Evolutionary conservation across 805 yeast genomes (phyloP).

Genomic region (Pichia phayaonensis): DNA sequence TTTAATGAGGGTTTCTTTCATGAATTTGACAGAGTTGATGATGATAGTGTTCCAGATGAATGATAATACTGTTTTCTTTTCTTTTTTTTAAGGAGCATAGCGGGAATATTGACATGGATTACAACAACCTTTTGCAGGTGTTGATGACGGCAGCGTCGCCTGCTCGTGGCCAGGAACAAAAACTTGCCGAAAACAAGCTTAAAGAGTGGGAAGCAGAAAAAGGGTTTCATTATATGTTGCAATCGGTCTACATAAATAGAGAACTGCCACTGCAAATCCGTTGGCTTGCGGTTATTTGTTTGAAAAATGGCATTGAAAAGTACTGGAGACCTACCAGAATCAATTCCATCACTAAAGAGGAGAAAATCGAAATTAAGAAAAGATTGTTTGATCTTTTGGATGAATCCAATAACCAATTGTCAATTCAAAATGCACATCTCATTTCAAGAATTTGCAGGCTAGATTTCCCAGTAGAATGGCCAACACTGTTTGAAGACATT

Average conservation of each 20-base stretch:
- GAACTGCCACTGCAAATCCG: constrained; percentile 57
- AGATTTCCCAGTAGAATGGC: constrained; percentile 90
- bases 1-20: background rate
- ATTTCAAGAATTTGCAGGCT: constrained; percentile 68
- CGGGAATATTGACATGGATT: constrained; percentile 6
- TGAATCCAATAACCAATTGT: constrained; percentile 67
- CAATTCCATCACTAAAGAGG: constrained; percentile 50
- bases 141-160: constrained; percentile 44
- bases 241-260: constrained; percentile 52
- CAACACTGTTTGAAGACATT: constrained; percentile 62
- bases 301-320: constrained; percentile 81
- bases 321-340: constrained; percentile 72
- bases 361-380: constrained; percentile 54
- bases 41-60: background rate
- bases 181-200: constrained; percentile 61
- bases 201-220: constrained; percentile 59
- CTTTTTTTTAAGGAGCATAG: background rate
- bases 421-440: constrained; percentile 80
- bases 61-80: too few relatives aligned
- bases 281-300: constrained; percentile 81
- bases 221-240: constrained; percentile 27
- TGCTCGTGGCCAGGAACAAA: constrained; percentile 45
- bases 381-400: constrained; percentile 49
- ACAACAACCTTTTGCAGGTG: constrained; percentile 27
- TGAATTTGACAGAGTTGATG: background rate